Evolutionary conservation across 192 early-diverging fungal species (phyloP).

Genomic region (Coemansia sp.): DNA sequence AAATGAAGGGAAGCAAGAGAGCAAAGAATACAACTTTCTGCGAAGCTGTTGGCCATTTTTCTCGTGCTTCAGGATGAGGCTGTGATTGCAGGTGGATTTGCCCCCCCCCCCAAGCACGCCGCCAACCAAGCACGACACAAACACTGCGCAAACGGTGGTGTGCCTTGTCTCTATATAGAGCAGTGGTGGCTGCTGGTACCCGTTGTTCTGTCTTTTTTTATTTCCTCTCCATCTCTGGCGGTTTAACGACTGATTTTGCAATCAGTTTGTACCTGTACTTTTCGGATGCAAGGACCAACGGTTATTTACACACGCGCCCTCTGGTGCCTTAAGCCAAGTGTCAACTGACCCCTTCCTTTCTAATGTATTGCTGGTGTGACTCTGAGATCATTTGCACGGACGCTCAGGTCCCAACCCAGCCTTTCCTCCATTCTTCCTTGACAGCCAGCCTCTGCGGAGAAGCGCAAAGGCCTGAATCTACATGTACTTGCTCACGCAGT

Average conservation of each 20-base stretch:
- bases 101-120: neutral
- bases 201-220: too few species aligned
- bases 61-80: conserved; percentile 2
- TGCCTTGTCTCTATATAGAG: neutral
- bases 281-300: neutral
- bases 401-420: too few species aligned
- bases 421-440: neutral
- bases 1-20: conserved; percentile 11
- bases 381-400: too few species aligned
- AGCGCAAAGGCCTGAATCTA: conserved; percentile 49
- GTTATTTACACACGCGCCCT: too few species aligned
- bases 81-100: neutral
- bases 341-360: too few species aligned
- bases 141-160: neutral
- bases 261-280: neutral
- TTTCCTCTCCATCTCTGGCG: neutral
- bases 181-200: neutral
- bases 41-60: neutral
- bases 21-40: neutral
- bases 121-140: too few species aligned
- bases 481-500: neutral
- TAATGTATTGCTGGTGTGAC: too few species aligned
- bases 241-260: too few species aligned
- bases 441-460: conserved; percentile 12
- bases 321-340: too few species aligned